Evolutionary conservation across 306 rosid species (phyloP), one percentile per base, ranked within the genome.

Genomic region (Boehmeria nivea): DNA sequence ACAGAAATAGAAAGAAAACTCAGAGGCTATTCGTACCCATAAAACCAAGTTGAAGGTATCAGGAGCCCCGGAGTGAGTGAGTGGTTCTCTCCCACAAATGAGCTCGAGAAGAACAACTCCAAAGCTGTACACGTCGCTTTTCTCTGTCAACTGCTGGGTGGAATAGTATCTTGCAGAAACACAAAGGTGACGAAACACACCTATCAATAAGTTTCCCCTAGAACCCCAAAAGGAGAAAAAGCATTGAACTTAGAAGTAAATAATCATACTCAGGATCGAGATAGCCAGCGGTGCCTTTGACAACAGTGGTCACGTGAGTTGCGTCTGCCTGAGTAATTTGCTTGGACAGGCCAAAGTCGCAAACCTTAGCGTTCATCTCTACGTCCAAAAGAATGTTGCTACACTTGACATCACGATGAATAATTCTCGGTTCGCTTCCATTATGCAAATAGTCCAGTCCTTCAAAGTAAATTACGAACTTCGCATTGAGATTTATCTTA

Each of bases 251-350:
- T 36, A 39, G 1, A 3, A 55, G 42, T 11, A 21, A 2, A 24
- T 9, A 33, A 67, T 51, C 84, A 12, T 90, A 90, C 98, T 90
- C 98, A 13, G 98, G 98, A 77, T 90, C 98, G 3, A 90, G 84
- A 73, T 90, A 90, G 13, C 98, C 95, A 37, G 88, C 94, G 23
- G 98, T 90, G 55, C 98, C 98, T 69, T 90, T 90, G 56, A 90
- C 98, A 48, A 86, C 72, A 5, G 98, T 90, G 56, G 95, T 90
- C 54, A 90, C 94, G 71, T 90, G 98, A 50, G 87, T 84, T 68
- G 98, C 98, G 61, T 82, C 89, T 53, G 81, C 67, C 26, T 72
- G 76, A 15, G 72, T 64, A 14, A 90, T 68, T 82, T 87, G 95
- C 80, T 90, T 86, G 15, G 85, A 90, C 52, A 90, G 86, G 63